Evolutionary conservation across 345 rosid genomes (phyloP), one percentile per base, ranked within the genome.

Genomic region (Citrus mangshanensis): DNA sequence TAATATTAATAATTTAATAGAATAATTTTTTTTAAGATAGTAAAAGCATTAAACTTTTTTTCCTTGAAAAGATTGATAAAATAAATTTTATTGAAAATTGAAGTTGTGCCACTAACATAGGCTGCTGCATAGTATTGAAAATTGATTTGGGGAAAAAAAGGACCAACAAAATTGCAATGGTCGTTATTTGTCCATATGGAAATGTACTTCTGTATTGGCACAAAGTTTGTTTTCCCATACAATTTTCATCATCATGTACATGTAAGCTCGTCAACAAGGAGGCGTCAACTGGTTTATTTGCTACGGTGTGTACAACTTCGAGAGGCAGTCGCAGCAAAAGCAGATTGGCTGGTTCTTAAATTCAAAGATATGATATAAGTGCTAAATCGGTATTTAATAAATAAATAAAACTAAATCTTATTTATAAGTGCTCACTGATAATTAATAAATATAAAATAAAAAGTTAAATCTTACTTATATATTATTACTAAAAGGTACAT

Each of bases 281-380:
- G 97, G 98, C 9, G 97, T 97, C 0, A 95, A 91, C 75, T 42
- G 94, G 84, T 96, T 91, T 84, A 81, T 96, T 65, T 94, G 97
- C 85, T 94, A 93, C 32, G 97, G 81, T 0, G 97, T 38, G 97
- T 94, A 77, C 95, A 93, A 80, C 90, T 84, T 71, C 93, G 97
- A 66, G 97, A 89, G 61, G 83, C 91, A 7, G 98, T 94, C 64
- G 97, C 98, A 22, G 91, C 84, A 12, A 85, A 94, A 79, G 95
- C 99, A 74, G 95, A 93, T 85, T 96, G 98, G 99, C 82, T 93
- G 82, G 89, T 94, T 71, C 86, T 89, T 66, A 79, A 81, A 77
- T 94, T 96, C 74, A 75, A 76, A 63, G 85, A 91, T 65, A 80
- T 96, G 77, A 87, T 91, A 32, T 32, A 32, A 32, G 34, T 32